A percentile compares a stretch with the other conserved stretches of the same genome.
These are phyloP conservation scores for Ophiosphaerella herpotricha DNA, from an alignment of 2,329 filamentous ascomycete genomes.

Conservation along the genomic window DNA sequence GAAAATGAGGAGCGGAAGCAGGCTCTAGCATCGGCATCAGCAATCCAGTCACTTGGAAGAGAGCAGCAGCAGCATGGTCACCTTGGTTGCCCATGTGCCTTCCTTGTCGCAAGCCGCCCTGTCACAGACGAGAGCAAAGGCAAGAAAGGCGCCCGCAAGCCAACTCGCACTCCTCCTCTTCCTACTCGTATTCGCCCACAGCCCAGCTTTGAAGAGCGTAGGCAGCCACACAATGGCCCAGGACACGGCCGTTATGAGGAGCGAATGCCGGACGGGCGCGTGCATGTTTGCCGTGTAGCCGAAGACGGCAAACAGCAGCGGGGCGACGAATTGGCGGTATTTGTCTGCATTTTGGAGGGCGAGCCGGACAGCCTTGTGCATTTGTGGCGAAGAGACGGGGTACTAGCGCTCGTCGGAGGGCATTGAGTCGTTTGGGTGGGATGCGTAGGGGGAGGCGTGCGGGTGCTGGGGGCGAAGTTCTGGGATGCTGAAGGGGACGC, in stretches of 20 bases:
- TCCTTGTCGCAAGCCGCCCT: constrained; percentile 49
- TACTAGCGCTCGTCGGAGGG: constrained; percentile 39
- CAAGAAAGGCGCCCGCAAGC: constrained; percentile 50
- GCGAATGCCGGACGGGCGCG: constrained; percentile 46
- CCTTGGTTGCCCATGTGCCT: constrained; percentile 54
- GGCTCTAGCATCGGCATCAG: constrained; percentile 29
- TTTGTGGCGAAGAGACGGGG: constrained; percentile 32
- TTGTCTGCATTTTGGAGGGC: constrained; percentile 39
- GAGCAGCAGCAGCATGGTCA: constrained; percentile 17
- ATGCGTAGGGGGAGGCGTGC: constrained; percentile 7
- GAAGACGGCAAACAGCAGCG: constrained; percentile 42
- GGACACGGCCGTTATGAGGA: constrained; percentile 50
- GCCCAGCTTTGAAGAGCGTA: constrained; percentile 38
- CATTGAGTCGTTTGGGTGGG: constrained; percentile 29
- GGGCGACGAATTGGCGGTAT: constrained; percentile 38
- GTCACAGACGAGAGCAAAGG: constrained; percentile 51
- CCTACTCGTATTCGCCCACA: constrained; percentile 33
- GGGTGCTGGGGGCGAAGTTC: too few relatives aligned
- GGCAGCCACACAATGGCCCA: constrained; percentile 49
- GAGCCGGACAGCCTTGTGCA: constrained; percentile 41
- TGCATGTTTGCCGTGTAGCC: constrained; percentile 41
- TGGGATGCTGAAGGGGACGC: constrained; percentile 1
- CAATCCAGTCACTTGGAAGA: neutral
- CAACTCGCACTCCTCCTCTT: constrained; percentile 38
- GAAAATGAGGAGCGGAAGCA: constrained; percentile 41